These are phyloP conservation scores for Pterocarpus santalinus DNA, from an alignment of 306 rosid species.

Conservation along the genomic window DNA sequence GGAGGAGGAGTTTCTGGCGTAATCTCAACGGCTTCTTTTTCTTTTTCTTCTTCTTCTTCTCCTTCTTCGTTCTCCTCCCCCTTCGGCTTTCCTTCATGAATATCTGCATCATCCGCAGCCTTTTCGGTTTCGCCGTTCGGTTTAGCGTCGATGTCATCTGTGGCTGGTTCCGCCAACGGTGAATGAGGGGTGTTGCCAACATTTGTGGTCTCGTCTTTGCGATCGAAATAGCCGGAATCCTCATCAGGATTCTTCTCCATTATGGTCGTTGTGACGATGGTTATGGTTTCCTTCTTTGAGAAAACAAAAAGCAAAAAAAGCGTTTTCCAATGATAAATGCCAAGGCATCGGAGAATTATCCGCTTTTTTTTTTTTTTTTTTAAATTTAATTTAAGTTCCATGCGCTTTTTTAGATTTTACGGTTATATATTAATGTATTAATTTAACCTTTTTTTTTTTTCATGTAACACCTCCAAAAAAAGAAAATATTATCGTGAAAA, in stretches of 20 bases:
- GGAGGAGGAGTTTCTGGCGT: slow-evolving; percentile 41
- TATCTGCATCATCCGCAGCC: background rate
- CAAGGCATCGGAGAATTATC: slow-evolving; percentile 49
- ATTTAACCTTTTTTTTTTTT: too few species aligned
- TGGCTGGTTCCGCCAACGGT: slow-evolving; percentile 14
- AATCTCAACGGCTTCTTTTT: background rate
- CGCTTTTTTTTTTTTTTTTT: background rate
- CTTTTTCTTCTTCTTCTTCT: slow-evolving; percentile 17
- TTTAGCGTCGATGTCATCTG: slow-evolving; percentile 26
- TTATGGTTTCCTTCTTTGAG: slow-evolving; percentile 6
- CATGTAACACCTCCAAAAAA: too few species aligned
- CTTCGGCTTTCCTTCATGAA: too few species aligned
- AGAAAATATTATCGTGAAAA: too few species aligned
- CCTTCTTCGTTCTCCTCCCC: background rate
- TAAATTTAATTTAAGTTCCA: background rate
- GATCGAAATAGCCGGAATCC: slow-evolving; percentile 20
- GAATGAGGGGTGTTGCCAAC: slow-evolving; percentile 3
- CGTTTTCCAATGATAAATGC: slow-evolving; percentile 45
- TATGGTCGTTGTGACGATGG: slow-evolving; percentile 41
- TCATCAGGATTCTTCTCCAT: slow-evolving; percentile 60
- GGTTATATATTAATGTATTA: too few species aligned
- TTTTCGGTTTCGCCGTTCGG: background rate
- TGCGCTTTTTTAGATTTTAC: too few species aligned
- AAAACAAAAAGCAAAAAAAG: slow-evolving; percentile 33
- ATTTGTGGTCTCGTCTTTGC: background rate